A percentile compares a stretch with the other conserved stretches of the same genome.
phyloP scores from a whole-genome alignment of 345 rosid genomes.

The Viola odorata region DNA sequence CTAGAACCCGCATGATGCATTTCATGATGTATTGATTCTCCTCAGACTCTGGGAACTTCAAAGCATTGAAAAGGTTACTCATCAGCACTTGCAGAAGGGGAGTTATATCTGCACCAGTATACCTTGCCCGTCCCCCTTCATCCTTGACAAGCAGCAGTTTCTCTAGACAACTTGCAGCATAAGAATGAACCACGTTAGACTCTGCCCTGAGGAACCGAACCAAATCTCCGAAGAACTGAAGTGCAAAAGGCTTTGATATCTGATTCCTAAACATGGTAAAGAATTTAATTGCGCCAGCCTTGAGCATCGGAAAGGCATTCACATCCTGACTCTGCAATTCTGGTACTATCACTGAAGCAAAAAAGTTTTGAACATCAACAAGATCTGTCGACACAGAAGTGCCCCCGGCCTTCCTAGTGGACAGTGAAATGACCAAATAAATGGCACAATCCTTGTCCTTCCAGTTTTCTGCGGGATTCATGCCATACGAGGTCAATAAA shows the following conservation, averaged over 20 bases:
- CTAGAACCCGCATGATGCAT: constrained; percentile 91
- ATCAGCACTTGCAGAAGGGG: constrained; percentile 51
- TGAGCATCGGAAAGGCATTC: constrained; percentile 78
- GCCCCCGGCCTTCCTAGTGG: constrained; percentile 79
- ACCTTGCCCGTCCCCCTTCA: constrained; percentile 71
- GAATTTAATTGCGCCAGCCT: constrained; percentile 93
- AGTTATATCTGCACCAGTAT: constrained; percentile 54
- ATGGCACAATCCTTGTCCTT: constrained; percentile 97
- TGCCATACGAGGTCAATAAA: constrained; percentile 50
- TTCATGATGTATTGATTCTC: constrained; percentile 97
- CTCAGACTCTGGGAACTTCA: constrained; percentile 82
- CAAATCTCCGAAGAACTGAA: constrained; percentile 65
- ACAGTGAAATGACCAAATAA: constrained; percentile 85
- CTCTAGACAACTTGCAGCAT: constrained; percentile 94
- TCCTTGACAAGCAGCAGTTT: constrained; percentile 90
- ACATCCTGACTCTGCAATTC: constrained; percentile 77
- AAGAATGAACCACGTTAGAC: constrained; percentile 93
- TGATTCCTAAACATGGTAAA: constrained; percentile 72
- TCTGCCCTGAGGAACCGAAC: constrained; percentile 70
- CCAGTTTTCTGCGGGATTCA: constrained; percentile 78
- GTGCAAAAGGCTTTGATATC: constrained; percentile 60
- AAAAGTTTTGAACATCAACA: constrained; percentile 79
- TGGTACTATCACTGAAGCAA: constrained; percentile 64
- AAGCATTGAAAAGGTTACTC: constrained; percentile 70
- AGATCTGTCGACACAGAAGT: constrained; percentile 77